These are phyloP conservation scores for Toxoplasma gondii DNA, from an alignment of 169 alveolate genomes.

Conservation along the genomic window DNA sequence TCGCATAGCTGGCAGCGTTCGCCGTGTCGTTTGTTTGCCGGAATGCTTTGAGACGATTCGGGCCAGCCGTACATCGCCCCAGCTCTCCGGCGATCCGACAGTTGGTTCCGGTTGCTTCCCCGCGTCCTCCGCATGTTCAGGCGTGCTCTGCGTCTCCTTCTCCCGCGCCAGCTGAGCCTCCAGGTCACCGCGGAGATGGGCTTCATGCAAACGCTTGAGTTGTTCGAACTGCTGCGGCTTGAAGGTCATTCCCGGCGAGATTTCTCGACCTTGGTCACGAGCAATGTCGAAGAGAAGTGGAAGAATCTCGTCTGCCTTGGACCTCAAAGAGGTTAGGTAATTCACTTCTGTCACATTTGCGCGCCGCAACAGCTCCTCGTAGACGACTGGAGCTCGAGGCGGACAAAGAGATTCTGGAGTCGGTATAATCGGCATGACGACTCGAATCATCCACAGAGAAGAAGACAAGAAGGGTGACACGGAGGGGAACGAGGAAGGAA, in stretches of 20 bases:
- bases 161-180: neutral
- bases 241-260: constrained; percentile 3
- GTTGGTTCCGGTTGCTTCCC: neutral
- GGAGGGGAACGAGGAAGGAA: neutral
- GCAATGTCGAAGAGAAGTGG: neutral
- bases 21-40: neutral
- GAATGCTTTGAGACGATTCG: neutral
- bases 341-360: neutral
- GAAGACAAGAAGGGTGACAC: neutral
- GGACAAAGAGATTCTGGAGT: neutral
- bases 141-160: neutral
- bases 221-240: constrained; percentile 26
- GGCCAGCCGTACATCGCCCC: neutral
- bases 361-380: constrained; percentile 3
- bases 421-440: neutral
- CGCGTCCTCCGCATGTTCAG: neutral
- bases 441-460: neutral
- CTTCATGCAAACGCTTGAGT: neutral
- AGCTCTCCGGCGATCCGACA: neutral
- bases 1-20: neutral
- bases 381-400: neutral
- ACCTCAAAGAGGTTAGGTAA: neutral
- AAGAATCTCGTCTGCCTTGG: constrained; percentile 8
- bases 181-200: neutral
- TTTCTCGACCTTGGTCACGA: neutral